A percentile compares a stretch with the other conserved stretches of the same genome.
phyloP scores from a whole-genome alignment of 2,329 filamentous ascomycete species.

The Neophaeococcomyces aloes region DNA sequence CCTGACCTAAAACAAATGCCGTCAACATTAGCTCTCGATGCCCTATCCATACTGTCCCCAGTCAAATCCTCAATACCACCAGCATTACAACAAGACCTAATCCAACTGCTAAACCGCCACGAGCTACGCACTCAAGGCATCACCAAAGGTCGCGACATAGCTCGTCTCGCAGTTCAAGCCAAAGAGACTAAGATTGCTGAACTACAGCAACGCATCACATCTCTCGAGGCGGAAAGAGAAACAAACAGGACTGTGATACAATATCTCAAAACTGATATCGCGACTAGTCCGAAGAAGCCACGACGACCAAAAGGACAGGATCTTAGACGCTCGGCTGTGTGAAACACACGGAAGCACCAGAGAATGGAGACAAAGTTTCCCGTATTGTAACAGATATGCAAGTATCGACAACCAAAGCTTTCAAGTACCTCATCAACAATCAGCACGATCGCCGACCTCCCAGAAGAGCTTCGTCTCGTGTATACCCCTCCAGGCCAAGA shows the following conservation, averaged over 20 bases:
- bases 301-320: constrained; percentile 5
- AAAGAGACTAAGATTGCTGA: constrained; percentile 56
- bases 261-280: constrained; percentile 26
- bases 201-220: constrained; percentile 54
- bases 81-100: constrained; percentile 28
- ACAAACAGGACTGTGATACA: constrained; percentile 39
- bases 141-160: constrained; percentile 54
- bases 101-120: constrained; percentile 43
- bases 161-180: constrained; percentile 49
- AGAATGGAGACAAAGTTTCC: no score
- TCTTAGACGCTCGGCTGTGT: not conserved
- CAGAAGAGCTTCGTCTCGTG: no score
- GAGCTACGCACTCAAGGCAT: constrained; percentile 52
- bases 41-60: constrained; percentile 27
- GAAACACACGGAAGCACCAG: no score
- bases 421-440: no score
- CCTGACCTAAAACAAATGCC: constrained; percentile 22
- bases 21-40: constrained; percentile 24
- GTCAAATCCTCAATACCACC: constrained; percentile 24
- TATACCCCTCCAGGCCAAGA: no score
- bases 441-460: no score
- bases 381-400: no score
- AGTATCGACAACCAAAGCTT: no score
- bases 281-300: constrained; percentile 17
- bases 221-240: constrained; percentile 46